Evolutionary conservation across 768 basidiomycete species (phyloP).

Genomic region (Lactarius pseudohatsudake): DNA sequence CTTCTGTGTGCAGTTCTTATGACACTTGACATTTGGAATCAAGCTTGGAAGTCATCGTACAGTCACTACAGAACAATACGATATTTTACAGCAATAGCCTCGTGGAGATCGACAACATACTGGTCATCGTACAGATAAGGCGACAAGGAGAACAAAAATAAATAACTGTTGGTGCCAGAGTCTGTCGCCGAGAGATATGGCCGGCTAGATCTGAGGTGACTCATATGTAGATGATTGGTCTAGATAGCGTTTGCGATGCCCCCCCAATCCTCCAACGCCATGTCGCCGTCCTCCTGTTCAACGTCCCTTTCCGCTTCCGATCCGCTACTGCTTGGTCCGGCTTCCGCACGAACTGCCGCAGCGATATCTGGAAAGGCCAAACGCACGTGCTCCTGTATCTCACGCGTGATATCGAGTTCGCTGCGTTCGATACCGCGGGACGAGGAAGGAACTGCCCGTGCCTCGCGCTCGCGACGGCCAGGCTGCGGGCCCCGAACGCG

Average conservation of each 20-base stretch:
- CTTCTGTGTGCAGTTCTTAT: no score
- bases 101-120: slow-evolving; percentile 6
- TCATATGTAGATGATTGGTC: slow-evolving; percentile 11
- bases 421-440: slow-evolving; percentile 15
- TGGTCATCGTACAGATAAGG: slow-evolving; percentile 21
- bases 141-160: neutral
- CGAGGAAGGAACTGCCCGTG: slow-evolving; percentile 5
- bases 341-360: slow-evolving; percentile 6
- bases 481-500: slow-evolving; percentile 43
- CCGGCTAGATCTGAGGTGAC: slow-evolving; percentile 3
- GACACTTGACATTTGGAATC: no score
- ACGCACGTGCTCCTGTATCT: slow-evolving; percentile 19
- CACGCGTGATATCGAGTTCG: slow-evolving; percentile 5
- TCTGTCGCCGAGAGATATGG: slow-evolving; percentile 8
- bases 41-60: neutral
- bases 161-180: slow-evolving; percentile 12
- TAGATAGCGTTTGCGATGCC: slow-evolving; percentile 13
- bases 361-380: slow-evolving; percentile 10
- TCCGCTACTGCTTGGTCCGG: neutral
- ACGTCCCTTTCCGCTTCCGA: slow-evolving; percentile 17
- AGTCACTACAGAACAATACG: neutral
- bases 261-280: slow-evolving; percentile 19
- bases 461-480: slow-evolving; percentile 16
- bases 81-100: slow-evolving; percentile 14
- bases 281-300: slow-evolving; percentile 13